Evolutionary conservation across 129 eudicot genomes (phyloP).

Genomic region (Glebionis coronaria): DNA sequence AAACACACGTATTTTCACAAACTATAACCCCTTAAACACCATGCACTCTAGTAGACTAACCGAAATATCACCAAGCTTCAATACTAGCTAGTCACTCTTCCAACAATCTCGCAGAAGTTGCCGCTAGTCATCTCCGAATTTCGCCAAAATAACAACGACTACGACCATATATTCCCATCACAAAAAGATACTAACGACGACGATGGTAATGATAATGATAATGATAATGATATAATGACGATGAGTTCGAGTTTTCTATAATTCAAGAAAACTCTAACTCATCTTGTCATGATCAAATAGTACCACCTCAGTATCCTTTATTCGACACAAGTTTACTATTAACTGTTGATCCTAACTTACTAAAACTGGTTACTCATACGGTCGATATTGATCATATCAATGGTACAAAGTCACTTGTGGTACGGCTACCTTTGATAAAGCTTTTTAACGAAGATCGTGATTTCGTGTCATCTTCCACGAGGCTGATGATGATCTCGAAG

Average conservation of each 20-base stretch:
- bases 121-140: constrained; percentile 57
- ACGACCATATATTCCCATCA: constrained; percentile 27
- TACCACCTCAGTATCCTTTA: constrained; percentile 59
- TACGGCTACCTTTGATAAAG: constrained; percentile 52
- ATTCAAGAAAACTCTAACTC: background rate
- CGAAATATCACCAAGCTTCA: constrained; percentile 59
- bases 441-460: constrained; percentile 64
- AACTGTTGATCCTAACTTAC: constrained; percentile 18
- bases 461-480: constrained; percentile 46
- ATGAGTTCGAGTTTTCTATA: constrained; percentile 66
- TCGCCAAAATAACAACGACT: constrained; percentile 22
- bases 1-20: too few species aligned
- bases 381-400: constrained; percentile 13
- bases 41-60: constrained; percentile 42
- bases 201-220: background rate
- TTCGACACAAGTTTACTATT: constrained; percentile 46
- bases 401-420: constrained; percentile 8
- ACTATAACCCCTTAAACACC: background rate
- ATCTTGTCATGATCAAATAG: constrained; percentile 27
- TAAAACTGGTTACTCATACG: constrained; percentile 13
- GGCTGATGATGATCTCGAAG: constrained; percentile 66
- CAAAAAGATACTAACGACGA: background rate
- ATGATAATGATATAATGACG: constrained; percentile 43
- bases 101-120: constrained; percentile 40
- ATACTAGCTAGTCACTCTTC: constrained; percentile 55